phyloP scores from a whole-genome alignment of 805 yeast genomes.

The Clavispora asparagi region DNA sequence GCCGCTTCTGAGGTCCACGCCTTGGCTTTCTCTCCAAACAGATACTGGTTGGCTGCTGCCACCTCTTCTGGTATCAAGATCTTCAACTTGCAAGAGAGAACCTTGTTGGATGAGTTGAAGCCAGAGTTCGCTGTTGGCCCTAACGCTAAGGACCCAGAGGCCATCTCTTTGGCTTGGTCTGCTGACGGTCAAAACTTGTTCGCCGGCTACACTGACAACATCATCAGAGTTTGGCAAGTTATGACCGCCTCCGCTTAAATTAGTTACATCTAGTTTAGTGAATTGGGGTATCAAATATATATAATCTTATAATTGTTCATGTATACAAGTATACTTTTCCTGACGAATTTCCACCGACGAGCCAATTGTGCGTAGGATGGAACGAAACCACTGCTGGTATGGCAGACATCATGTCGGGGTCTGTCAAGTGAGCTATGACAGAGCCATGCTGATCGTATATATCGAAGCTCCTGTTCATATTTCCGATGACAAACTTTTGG shows the following conservation, averaged over 20 bases:
- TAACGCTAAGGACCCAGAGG: slow-evolving; percentile 96
- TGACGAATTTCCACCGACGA: slow-evolving; percentile 90
- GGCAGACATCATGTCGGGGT: slow-evolving; percentile 59
- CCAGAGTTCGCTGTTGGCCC: slow-evolving; percentile 90
- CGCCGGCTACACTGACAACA: slow-evolving; percentile 99
- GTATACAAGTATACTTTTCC: slow-evolving; percentile 74
- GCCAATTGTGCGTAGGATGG: slow-evolving; percentile 87
- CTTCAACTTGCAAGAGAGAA: slow-evolving; percentile 94
- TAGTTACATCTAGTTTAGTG: neutral
- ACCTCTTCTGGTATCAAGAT: slow-evolving; percentile 96
- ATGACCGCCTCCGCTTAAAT: slow-evolving; percentile 70
- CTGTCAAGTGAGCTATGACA: slow-evolving; percentile 70
- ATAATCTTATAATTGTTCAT: slow-evolving; percentile 7
- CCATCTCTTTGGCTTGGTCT: slow-evolving; percentile 98
- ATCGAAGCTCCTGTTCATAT: slow-evolving; percentile 87
- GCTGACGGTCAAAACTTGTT: slow-evolving; percentile 99
- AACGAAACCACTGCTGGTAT: slow-evolving; percentile 87
- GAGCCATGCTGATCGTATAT: slow-evolving; percentile 72
- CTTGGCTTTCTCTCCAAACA: slow-evolving; percentile 99
- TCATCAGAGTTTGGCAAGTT: slow-evolving; percentile 99
- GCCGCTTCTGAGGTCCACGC: slow-evolving; percentile 97
- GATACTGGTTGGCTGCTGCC: slow-evolving; percentile 99
- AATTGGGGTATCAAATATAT: neutral
- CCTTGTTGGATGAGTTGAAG: slow-evolving; percentile 92
- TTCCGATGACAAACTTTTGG: slow-evolving; percentile 85